Percentiles rank a stretch among this genome's conserved stretches.
Evolutionary conservation across 1,284 basidiomycete species (phyloP).

Genomic region (Cutaneotrichosporon cyanovorans): DNA sequence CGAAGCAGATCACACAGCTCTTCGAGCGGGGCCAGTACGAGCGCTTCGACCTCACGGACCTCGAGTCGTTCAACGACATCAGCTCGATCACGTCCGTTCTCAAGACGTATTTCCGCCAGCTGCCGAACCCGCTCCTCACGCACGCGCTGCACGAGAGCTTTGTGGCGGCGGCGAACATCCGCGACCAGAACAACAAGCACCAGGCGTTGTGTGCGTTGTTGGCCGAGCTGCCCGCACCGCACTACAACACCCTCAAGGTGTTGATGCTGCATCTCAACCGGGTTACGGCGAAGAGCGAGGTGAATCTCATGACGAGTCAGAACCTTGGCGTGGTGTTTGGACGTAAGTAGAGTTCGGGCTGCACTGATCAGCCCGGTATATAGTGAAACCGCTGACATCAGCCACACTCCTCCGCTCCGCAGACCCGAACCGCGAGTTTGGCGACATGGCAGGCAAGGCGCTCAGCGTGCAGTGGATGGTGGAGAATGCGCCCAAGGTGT

Average conservation of each 20-base stretch:
- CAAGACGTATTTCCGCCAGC: slow-evolving; percentile 89
- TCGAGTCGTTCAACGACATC: slow-evolving; percentile 87
- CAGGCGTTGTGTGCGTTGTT: slow-evolving; percentile 63
- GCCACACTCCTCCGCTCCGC: slow-evolving; percentile 88
- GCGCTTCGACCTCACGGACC: slow-evolving; percentile 78
- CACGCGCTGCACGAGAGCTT: slow-evolving; percentile 87
- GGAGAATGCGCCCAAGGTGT: slow-evolving; percentile 64
- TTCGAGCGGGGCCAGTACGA: slow-evolving; percentile 88
- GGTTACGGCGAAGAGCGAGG: slow-evolving; percentile 59
- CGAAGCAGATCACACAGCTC: slow-evolving; percentile 84
- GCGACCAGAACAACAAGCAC: slow-evolving; percentile 58
- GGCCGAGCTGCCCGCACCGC: slow-evolving; percentile 69
- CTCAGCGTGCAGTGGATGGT: slow-evolving; percentile 85
- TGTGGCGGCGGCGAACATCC: slow-evolving; percentile 61
- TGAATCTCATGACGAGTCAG: slow-evolving; percentile 88
- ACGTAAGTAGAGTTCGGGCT: slow-evolving; percentile 73
- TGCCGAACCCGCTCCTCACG: slow-evolving; percentile 86
- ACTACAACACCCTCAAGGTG: slow-evolving; percentile 74
- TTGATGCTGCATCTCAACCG: slow-evolving; percentile 86
- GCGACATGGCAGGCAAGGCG: slow-evolving; percentile 82
- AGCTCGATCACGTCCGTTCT: slow-evolving; percentile 93
- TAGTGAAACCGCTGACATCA: slow-evolving; percentile 37
- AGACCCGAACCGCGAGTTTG: slow-evolving; percentile 81
- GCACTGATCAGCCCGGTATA: too few species aligned
- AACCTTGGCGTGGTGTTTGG: slow-evolving; percentile 99